Evolutionary conservation across 257 asterid genomes (phyloP), one percentile per base, ranked within the genome.

Genomic region (Solanum piurae): DNA sequence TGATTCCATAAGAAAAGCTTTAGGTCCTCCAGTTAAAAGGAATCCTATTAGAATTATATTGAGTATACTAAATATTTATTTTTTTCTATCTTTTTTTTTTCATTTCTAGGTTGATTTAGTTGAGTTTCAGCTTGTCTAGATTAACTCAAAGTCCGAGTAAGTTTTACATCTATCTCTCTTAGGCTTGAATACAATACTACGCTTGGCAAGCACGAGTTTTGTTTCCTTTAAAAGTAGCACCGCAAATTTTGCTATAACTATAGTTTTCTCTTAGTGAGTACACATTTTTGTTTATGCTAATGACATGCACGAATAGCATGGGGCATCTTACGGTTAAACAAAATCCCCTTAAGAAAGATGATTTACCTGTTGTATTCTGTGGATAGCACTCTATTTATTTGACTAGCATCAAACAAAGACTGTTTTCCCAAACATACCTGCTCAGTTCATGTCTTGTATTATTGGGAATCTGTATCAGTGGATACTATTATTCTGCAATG

Each of bases 251-350:
- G 7, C 36, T 34, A 29, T 9, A 36, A 36, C 52, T 84, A 37
- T 5, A 84, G 23, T n/a, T 44, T 20, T 33, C 4, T 38, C 7
- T 64, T 40, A 18, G 42, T 58, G 23, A 27, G 25, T 64, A 40
- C 46, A 34, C 23, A 84, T n/a, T 25, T 36, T n/a, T 5, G 86
- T 52, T 60, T 73, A 34, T 90, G 89, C 33, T 37, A 58, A 87
- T 52, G 86, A 76, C 92, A 96, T 98, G 92, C 94, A 69, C 7
- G 98, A 94, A 92, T 98, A 94, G 90, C 96, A 95, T 42, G 99
- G 98, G 87, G 96, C 96, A 87, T 92, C 98, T 12, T 95, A 96
- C 83, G 84, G 94, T 91, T 98, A 95, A 88, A 93, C 98, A 55
- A 96, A 95, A 92, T 96, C 98, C 92, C 98, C 98, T 12, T 95